Base-by-base conservation (phyloP, 306 rosid species). In the Carpinus fangiana region DNA sequence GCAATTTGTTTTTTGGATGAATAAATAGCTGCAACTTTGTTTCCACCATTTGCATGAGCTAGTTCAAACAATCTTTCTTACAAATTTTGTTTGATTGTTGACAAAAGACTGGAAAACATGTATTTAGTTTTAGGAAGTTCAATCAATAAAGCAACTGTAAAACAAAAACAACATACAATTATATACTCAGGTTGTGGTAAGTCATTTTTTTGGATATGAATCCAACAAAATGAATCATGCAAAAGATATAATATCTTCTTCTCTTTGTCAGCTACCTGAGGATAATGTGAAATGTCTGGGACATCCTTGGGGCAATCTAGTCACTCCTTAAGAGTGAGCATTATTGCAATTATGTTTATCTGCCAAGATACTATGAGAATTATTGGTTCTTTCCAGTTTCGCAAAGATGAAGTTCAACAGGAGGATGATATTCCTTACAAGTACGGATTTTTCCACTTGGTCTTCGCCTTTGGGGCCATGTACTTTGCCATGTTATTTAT, bases 401-500 rank as follows among this genome's bases (percentile, higher is more conserved):
- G 84, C 1, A 88, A 86, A 76, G 81, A 81, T 41, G 73, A 83
- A 79, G 87, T 66, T 28, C 80, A 84, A 80, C 79, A 88, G 54
- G 96, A 87, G 8, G 90, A 88, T 76, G 94, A 83, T 52, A 78
- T 92, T 16, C 97, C 96, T 36, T 92, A 92, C 88, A 86, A 75
- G 47, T 92, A 90, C 54, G 98, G 93, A 67, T 90, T 92, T 78
- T 89, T 92, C 83, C 98, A 94, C 72, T 62, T 94, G 80, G 83
- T 89, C 23, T 92, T 94, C 87, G 90, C 98, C 80, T 76, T 94
- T 65, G 98, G 97, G 18, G 84, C 96, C 74, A 90, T 89, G 98
- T 92, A 94, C 82, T 94, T 94, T 70, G 94, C 96, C 13, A 94
- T 94, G 97, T 72, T 94, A 60, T 92, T 94, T 88, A 89, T 92